These are phyloP conservation scores for Saposhnikovia divaricata DNA, from an alignment of 129 eudicot species.

Conservation along the genomic window DNA sequence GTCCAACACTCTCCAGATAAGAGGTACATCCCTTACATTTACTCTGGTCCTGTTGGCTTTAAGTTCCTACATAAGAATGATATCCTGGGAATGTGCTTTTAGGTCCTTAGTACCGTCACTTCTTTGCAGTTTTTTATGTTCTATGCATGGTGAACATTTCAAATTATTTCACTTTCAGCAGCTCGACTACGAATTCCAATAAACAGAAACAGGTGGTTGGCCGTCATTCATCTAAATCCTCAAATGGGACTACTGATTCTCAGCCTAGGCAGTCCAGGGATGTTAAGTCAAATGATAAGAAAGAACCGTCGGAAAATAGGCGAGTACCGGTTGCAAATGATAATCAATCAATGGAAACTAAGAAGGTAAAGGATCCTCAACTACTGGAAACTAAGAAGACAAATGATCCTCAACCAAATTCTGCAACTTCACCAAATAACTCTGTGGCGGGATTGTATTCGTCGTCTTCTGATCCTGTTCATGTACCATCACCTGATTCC, in stretches of 20 bases:
- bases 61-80: neutral
- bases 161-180: slow-evolving; percentile 18
- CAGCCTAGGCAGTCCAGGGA: slow-evolving; percentile 43
- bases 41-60: neutral
- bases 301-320: slow-evolving; percentile 28
- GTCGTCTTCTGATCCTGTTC: slow-evolving; percentile 91
- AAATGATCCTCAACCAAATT: slow-evolving; percentile 24
- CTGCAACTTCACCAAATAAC: slow-evolving; percentile 37
- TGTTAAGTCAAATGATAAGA: slow-evolving; percentile 23
- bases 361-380: slow-evolving; percentile 33
- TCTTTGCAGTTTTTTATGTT: neutral
- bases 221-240: slow-evolving; percentile 27
- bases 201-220: slow-evolving; percentile 31
- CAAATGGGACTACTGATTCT: slow-evolving; percentile 24
- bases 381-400: slow-evolving; percentile 17
- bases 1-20: slow-evolving; percentile 29
- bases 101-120: neutral
- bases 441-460: slow-evolving; percentile 86
- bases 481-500: slow-evolving; percentile 71
- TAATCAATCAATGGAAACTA: neutral
- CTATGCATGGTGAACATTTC: neutral
- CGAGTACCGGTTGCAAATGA: slow-evolving; percentile 13
- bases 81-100: neutral
- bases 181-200: slow-evolving; percentile 33
- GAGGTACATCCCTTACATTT: slow-evolving; percentile 32